Percentiles rank a stretch among this genome's conserved stretches.
phyloP scores from a whole-genome alignment of 2,329 filamentous ascomycete genomes.

The Myriosclerotinia duriaeana region DNA sequence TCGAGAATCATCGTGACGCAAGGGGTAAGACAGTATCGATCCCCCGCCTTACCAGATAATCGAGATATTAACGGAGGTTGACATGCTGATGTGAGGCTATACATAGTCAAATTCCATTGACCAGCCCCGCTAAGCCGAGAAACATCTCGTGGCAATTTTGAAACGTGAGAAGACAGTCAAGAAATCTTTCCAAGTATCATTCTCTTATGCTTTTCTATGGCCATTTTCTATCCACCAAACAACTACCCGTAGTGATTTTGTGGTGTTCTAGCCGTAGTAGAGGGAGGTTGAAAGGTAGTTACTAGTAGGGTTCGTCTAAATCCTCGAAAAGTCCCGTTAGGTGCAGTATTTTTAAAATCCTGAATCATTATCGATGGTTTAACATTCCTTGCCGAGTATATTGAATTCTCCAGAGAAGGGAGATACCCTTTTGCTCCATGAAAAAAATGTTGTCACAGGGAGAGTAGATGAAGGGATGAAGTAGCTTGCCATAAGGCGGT shows the following conservation, averaged over 20 bases:
- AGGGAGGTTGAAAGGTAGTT: constrained; percentile 1
- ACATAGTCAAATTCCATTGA: constrained; percentile 24
- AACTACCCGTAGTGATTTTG: background rate
- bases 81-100: constrained; percentile 23
- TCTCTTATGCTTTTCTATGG: background rate
- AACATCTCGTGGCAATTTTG: constrained; percentile 5
- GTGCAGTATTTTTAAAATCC: background rate
- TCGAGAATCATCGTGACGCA: constrained; percentile 31
- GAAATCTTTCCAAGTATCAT: background rate
- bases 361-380: constrained; percentile 6
- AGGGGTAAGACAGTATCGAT: constrained; percentile 30
- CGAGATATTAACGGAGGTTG: constrained; percentile 21
- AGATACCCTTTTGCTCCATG: background rate
- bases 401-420: constrained; percentile 6
- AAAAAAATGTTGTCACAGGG: constrained; percentile 12
- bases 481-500: background rate
- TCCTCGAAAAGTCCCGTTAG: background rate
- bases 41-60: constrained; percentile 20
- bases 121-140: constrained; percentile 25
- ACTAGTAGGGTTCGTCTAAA: background rate
- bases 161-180: background rate
- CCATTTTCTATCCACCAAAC: background rate
- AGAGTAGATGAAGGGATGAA: constrained; percentile 14
- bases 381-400: constrained; percentile 22
- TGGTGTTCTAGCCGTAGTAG: background rate